A percentile compares a stretch with the other conserved stretches of the same genome.
Conservation (phyloP, 306 rosid genomes). For the Cicer pinnatifidum region DNA sequence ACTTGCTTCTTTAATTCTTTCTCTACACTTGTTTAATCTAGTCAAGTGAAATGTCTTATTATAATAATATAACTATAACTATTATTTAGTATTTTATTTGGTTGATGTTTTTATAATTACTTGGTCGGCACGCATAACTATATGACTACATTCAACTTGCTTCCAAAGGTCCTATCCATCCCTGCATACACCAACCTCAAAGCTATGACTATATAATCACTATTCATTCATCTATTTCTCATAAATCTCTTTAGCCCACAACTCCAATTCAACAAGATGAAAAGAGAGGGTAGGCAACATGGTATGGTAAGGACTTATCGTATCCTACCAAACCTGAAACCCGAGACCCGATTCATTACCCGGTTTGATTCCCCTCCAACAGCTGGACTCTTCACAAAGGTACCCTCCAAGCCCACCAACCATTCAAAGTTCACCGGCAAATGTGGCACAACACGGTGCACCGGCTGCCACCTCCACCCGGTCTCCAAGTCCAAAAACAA, state of each 20-base stretch:
- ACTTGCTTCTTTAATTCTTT: not conserved
- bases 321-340: conserved; percentile 65
- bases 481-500: conserved; percentile 63
- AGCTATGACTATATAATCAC: conserved; percentile 9
- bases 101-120: not conserved
- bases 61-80: no score
- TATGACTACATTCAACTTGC: conserved; percentile 47
- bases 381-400: conserved; percentile 63
- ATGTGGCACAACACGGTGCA: conserved; percentile 54
- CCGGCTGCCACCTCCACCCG: conserved; percentile 58
- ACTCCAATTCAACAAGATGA: conserved; percentile 52
- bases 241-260: conserved; percentile 37
- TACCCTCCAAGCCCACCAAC: conserved; percentile 68
- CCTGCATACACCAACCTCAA: not conserved
- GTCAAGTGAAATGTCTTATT: not conserved
- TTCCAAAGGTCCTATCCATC: conserved; percentile 47
- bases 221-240: not conserved
- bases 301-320: conserved; percentile 66
- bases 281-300: conserved; percentile 83
- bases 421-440: conserved; percentile 85
- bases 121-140: conserved; percentile 49
- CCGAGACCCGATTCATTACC: conserved; percentile 46
- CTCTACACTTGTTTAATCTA: not conserved
- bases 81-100: not conserved
- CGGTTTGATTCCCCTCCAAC: conserved; percentile 55